phyloP scores from a whole-genome alignment of 2,329 filamentous ascomycete species.

The Dissoconium aciculare region DNA sequence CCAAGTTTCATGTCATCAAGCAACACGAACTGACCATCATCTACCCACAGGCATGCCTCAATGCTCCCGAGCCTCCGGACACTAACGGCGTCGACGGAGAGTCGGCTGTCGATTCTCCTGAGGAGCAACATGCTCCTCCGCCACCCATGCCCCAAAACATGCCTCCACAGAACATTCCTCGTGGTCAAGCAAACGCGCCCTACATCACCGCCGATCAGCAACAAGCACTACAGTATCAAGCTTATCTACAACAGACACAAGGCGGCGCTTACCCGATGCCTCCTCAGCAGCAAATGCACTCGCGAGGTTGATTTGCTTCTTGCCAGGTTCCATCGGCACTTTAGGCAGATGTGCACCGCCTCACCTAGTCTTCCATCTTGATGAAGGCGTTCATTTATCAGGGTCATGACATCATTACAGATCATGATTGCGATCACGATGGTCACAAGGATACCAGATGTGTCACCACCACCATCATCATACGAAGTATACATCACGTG shows the following conservation, averaged over 20 bases:
- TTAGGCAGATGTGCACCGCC: no score
- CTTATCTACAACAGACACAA: conserved; percentile 25
- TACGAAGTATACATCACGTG: no score
- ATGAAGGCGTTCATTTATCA: no score
- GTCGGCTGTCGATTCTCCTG: conserved; percentile 63
- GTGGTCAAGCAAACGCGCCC: conserved; percentile 17
- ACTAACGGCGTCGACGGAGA: conserved; percentile 44
- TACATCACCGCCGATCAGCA: conserved; percentile 27
- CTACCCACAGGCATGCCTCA: conserved; percentile 67
- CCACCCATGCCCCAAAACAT: conserved; percentile 23
- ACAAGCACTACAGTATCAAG: conserved; percentile 27
- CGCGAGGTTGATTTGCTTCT: conserved; percentile 12
- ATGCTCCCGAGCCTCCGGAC: conserved; percentile 80
- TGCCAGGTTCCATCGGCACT: no score
- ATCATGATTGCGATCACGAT: no score
- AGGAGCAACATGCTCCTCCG: conserved; percentile 59
- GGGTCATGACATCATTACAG: no score
- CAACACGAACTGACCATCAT: no score
- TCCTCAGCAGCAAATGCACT: conserved; percentile 23
- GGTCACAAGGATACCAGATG: no score
- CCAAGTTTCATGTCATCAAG: no score
- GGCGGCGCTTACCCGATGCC: conserved; percentile 25
- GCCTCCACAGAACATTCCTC: conserved; percentile 20
- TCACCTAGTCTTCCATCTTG: no score
- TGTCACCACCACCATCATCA: no score